Base-by-base conservation (phyloP, 2,329 filamentous ascomycete genomes). In the Aureobasidium melanogenum region DNA sequence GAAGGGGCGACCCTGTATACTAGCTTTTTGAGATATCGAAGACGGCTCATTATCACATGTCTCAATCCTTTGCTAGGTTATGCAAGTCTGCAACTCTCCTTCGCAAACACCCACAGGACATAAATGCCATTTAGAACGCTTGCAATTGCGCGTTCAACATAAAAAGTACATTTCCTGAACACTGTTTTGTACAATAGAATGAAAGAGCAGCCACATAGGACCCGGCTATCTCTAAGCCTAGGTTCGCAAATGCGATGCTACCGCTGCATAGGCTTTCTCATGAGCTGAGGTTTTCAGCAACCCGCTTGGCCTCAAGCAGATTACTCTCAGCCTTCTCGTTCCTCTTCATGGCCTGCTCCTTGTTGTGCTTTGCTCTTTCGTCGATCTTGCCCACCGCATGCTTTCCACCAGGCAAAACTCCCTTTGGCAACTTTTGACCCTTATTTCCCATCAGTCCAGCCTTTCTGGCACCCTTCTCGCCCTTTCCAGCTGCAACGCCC, bases 371-470 rank as follows among this genome's bases (percentile, higher is more conserved):
- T 34, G 67, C 66, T 41, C 69, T 63, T 38, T 66, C 65, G 58
- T 71, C 62, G 41, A 69, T 67, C 62, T 67, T 69, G 17, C 69
- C 68, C 7, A 68, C 67, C 52, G 67, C 67, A 52, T 70, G 68
- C 64, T 66, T 67, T 5, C 70, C 70, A 24, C 68, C 68, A 1
- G 69, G 69, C 63, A 71, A 55, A n/a, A 71, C 70, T 43, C 69
- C 69, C 50, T 68, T 62, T 2, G 67, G 67, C 59, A 72, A 39
- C 63, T 71, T 71, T 60, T 72, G 69, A 2, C 68, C 69, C 67
- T 71, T 70, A 52, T 66, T 64, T 5, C 68, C 69, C n/a, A 67
- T 30, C 17, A 50, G 7, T 7, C 63, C 48, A 34, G 62, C 60
- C 68, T 69, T 66, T 58, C 63, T 63, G 24, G 66, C 64, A 30